A percentile compares a stretch with the other conserved stretches of the same genome.
These are phyloP conservation scores for Pyronema domesticum DNA, from an alignment of 495 filamentous ascomycete genomes.

Conservation along the genomic window DNA sequence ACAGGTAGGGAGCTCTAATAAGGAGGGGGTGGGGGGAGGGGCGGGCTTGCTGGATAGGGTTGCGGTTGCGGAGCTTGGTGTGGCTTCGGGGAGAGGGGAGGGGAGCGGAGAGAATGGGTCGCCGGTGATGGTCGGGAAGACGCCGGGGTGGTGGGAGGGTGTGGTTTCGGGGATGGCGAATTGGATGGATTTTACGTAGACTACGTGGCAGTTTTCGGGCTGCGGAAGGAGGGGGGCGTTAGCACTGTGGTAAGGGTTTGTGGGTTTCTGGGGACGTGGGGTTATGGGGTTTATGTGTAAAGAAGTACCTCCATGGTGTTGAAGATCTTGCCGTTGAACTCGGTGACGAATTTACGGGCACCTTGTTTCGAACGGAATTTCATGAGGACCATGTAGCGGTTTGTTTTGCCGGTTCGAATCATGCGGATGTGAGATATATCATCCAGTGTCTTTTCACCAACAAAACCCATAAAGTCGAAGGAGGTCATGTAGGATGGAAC, in stretches of 20 bases:
- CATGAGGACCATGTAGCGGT: slow-evolving; percentile 93
- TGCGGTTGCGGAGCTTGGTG: slow-evolving; percentile 33
- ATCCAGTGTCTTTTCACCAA: slow-evolving; percentile 75
- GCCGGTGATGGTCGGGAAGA: slow-evolving; percentile 42
- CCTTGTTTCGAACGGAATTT: slow-evolving; percentile 65
- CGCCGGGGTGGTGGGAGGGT: slow-evolving; percentile 25
- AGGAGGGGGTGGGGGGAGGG: slow-evolving; percentile 74
- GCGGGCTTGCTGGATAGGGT: slow-evolving; percentile 58
- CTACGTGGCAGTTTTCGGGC: slow-evolving; percentile 93
- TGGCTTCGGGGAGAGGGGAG: slow-evolving; percentile 26
- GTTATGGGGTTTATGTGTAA: background rate
- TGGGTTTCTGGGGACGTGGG: background rate
- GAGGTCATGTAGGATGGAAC: slow-evolving; percentile 87
- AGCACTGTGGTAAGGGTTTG: background rate
- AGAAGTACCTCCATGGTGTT: slow-evolving; percentile 73
- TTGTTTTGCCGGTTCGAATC: slow-evolving; percentile 73
- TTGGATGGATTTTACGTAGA: slow-evolving; percentile 81
- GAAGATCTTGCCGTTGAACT: slow-evolving; percentile 90
- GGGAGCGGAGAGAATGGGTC: slow-evolving; percentile 46
- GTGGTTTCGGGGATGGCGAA: slow-evolving; percentile 33
- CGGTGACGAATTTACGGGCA: slow-evolving; percentile 61
- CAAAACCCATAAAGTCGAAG: slow-evolving; percentile 78
- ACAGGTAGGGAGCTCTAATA: slow-evolving; percentile 87
- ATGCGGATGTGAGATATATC: slow-evolving; percentile 89
- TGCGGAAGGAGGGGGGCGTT: slow-evolving; percentile 27